phyloP scores from a whole-genome alignment of 768 basidiomycete species.

The Austroboletus eburneus region DNA sequence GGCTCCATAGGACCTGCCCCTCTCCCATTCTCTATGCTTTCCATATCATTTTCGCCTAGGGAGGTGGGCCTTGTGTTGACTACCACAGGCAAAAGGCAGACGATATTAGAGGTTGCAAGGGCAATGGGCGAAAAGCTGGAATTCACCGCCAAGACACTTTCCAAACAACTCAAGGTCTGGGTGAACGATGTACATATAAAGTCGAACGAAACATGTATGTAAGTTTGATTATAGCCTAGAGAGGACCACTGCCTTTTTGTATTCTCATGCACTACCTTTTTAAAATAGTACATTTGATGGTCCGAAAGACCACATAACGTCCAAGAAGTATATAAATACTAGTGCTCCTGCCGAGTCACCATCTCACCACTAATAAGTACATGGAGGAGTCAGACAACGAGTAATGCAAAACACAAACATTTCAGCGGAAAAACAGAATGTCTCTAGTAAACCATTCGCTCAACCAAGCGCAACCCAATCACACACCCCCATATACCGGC shows the following conservation, averaged over 20 bases:
- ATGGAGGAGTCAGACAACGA: too few relatives aligned
- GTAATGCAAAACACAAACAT: too few relatives aligned
- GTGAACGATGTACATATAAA: constrained; percentile 25
- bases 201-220: neutral
- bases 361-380: too few relatives aligned
- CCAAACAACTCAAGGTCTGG: constrained; percentile 44
- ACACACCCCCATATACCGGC: constrained; percentile 13
- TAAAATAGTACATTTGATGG: too few relatives aligned
- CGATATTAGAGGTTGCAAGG: constrained; percentile 51
- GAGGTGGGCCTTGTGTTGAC: constrained; percentile 36
- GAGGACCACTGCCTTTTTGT: too few relatives aligned
- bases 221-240: neutral
- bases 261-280: too few relatives aligned
- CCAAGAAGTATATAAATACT: too few relatives aligned
- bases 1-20: constrained; percentile 5
- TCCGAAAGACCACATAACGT: too few relatives aligned
- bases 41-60: constrained; percentile 38
- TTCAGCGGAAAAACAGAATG: too few relatives aligned
- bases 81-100: constrained; percentile 39
- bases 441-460: too few relatives aligned
- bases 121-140: constrained; percentile 55
- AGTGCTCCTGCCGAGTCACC: too few relatives aligned
- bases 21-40: constrained; percentile 35
- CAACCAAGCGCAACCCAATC: constrained; percentile 23
- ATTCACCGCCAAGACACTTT: constrained; percentile 48